A percentile compares a stretch with the other conserved stretches of the same genome.
These are phyloP conservation scores for Heliocybe sulcata DNA, from an alignment of 1,284 basidiomycete species.

Conservation along the genomic window DNA sequence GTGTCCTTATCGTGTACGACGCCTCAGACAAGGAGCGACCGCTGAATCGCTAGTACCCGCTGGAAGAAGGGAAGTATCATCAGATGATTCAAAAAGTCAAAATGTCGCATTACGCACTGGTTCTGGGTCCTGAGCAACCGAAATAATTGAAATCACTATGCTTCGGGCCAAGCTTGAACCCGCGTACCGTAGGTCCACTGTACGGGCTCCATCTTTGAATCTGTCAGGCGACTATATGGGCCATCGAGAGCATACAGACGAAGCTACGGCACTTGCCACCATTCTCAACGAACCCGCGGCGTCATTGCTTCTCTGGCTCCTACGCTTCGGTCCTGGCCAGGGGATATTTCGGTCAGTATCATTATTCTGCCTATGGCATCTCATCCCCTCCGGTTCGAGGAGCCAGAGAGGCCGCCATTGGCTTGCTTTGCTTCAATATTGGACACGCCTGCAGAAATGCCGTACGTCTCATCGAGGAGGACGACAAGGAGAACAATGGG, in stretches of 20 bases:
- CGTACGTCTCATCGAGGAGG: background rate
- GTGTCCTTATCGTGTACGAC: too few species aligned
- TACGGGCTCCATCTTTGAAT: slow-evolving; percentile 39
- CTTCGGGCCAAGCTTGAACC: too few species aligned
- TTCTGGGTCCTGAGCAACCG: background rate
- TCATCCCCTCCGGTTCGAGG: too few species aligned
- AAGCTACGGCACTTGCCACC: slow-evolving; percentile 28
- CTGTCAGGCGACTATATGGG: slow-evolving; percentile 17
- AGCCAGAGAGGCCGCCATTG: too few species aligned
- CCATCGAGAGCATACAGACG: background rate
- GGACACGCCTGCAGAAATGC: too few species aligned
- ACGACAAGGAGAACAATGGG: background rate
- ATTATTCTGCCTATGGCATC: slow-evolving; percentile 22
- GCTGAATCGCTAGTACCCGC: too few species aligned
- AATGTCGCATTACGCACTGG: background rate
- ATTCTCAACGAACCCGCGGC: slow-evolving; percentile 39
- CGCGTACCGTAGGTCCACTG: slow-evolving; percentile 45
- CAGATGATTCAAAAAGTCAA: too few species aligned
- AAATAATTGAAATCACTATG: too few species aligned
- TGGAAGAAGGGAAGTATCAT: too few species aligned
- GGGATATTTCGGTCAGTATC: slow-evolving; percentile 33
- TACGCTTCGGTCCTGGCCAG: slow-evolving; percentile 29
- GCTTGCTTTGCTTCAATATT: slow-evolving; percentile 18
- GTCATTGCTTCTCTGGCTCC: slow-evolving; percentile 32
- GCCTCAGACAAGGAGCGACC: too few species aligned